These are phyloP conservation scores for Clavariopsis aquatica DNA, from an alignment of 495 filamentous ascomycete species.

Conservation along the genomic window DNA sequence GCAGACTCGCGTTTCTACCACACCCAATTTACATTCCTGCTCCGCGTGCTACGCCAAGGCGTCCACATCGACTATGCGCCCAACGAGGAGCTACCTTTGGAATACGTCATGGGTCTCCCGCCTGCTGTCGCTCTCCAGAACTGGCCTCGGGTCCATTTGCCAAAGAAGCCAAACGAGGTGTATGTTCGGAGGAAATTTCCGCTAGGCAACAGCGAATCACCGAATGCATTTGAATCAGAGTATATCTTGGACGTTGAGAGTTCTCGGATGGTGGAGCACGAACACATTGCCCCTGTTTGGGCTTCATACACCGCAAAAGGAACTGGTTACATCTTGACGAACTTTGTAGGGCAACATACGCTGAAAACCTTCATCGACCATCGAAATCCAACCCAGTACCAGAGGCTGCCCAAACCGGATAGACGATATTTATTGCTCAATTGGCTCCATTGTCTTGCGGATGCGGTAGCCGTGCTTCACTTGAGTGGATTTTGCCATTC, in stretches of 20 bases:
- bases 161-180: conserved; percentile 58
- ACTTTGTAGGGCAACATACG: conserved; percentile 71
- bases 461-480: conserved; percentile 77
- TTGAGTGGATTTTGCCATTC: conserved; percentile 70
- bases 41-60: conserved; percentile 69
- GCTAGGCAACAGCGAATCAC: conserved; percentile 53
- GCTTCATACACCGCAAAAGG: conserved; percentile 76
- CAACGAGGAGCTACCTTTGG: conserved; percentile 78
- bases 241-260: conserved; percentile 69
- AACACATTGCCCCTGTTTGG: conserved; percentile 79
- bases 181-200: conserved; percentile 73
- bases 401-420: conserved; percentile 69
- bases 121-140: conserved; percentile 52
- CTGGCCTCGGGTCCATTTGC: conserved; percentile 68
- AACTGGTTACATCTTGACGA: conserved; percentile 74
- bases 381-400: conserved; percentile 53
- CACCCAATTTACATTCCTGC: conserved; percentile 77
- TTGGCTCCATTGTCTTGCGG: conserved; percentile 85
- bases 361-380: conserved; percentile 76
- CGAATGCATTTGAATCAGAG: conserved; percentile 58
- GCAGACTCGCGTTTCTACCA: conserved; percentile 75
- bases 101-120: conserved; percentile 62
- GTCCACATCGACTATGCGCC: conserved; percentile 71
- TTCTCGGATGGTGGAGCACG: conserved; percentile 66
- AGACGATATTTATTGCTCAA: conserved; percentile 69